Base-by-base conservation (phyloP, 352 stramenopile genomes). In the Thalassiosira delicatula region DNA sequence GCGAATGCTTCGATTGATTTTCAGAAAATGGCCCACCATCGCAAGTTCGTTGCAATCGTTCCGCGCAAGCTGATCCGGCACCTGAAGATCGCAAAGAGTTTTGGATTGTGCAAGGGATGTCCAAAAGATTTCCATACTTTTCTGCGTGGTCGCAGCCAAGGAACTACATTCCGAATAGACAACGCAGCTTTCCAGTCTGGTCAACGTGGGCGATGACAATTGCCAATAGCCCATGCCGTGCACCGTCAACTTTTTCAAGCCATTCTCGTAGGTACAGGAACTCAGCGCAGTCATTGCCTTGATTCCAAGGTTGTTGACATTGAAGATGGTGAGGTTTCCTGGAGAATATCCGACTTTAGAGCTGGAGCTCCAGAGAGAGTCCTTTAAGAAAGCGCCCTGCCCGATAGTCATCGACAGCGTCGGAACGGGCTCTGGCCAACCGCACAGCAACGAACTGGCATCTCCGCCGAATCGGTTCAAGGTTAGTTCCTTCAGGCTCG, bases 81-180 rank as follows among this genome's bases (percentile, higher is more conserved):
- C 2, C 27, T 77, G 70, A 42, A 77, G 70, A 35, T 77, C 56
- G 3, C 32, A 19, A 17, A 77, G 60, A n/a, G 70, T 72, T 77
- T 54, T 77, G 29, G 70, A 77, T 57, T 21, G 7, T 17, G 17
- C 49, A 17, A 57, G 49, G 3, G 14, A 25, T 57, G 19, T n/a
- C 14, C 49, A 57, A 57, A 57, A 57, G 23, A 29, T 29, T 5
- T 29, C 23, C 14, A 29, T 29, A 29, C 49, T 29, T 21, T 17
- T 29, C 23, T 57, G 49, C 8, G 14, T 21, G 49, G 35, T 42
- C 12, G 35, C 35, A 42, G 35, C 5, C 5, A 12, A 42, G 12
- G 5, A 12, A 12, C 35, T 42, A 12, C 35, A 12, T 42, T 5
- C 12, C 23, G 23, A 7, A 57, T 57, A 29, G 7, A 57, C 17